Evolutionary conservation across 2,329 filamentous ascomycete genomes (phyloP).

Genomic region (Zopfia rhizophila): DNA sequence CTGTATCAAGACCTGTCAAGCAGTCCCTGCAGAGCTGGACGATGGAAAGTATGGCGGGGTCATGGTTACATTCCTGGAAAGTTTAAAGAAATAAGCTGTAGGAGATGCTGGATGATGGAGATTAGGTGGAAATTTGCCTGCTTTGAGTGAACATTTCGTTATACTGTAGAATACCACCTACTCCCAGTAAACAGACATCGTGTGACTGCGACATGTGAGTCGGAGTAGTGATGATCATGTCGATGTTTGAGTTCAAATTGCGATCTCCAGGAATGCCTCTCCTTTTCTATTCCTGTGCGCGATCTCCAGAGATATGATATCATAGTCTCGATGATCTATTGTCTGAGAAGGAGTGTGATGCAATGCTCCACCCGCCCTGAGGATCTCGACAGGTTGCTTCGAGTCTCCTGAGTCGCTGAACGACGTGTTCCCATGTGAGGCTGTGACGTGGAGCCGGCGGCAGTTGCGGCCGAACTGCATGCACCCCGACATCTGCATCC

Average conservation of each 20-base stretch:
- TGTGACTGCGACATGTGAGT: slow-evolving; percentile 13
- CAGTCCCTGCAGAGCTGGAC: too few relatives aligned
- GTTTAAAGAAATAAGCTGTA: too few relatives aligned
- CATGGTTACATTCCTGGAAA: slow-evolving; percentile 14
- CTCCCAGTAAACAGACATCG: too few relatives aligned
- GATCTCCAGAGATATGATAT: slow-evolving; percentile 30
- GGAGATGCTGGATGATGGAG: too few relatives aligned
- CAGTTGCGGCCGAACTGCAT: too few relatives aligned
- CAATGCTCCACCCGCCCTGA: slow-evolving; percentile 37
- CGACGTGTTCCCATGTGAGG: slow-evolving; percentile 4
- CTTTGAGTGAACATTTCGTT: slow-evolving; percentile 3
- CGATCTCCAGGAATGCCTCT: slow-evolving; percentile 12
- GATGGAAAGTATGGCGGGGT: slow-evolving; percentile 12
- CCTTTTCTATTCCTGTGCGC: slow-evolving; percentile 20
- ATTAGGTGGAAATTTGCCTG: neutral
- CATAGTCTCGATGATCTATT: slow-evolving; percentile 12
- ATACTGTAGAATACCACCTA: too few relatives aligned
- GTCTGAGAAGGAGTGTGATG: slow-evolving; percentile 28
- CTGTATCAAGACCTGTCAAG: too few relatives aligned
- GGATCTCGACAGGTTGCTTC: slow-evolving; percentile 26
- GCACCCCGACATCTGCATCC: too few relatives aligned
- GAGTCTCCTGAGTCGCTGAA: slow-evolving; percentile 24
- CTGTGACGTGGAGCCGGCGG: slow-evolving; percentile 8
- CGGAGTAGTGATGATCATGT: neutral
- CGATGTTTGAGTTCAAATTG: neutral